Evolutionary conservation across 129 eudicot species (phyloP), one percentile per base, ranked within the genome.

Genomic region (Centella asiatica): DNA sequence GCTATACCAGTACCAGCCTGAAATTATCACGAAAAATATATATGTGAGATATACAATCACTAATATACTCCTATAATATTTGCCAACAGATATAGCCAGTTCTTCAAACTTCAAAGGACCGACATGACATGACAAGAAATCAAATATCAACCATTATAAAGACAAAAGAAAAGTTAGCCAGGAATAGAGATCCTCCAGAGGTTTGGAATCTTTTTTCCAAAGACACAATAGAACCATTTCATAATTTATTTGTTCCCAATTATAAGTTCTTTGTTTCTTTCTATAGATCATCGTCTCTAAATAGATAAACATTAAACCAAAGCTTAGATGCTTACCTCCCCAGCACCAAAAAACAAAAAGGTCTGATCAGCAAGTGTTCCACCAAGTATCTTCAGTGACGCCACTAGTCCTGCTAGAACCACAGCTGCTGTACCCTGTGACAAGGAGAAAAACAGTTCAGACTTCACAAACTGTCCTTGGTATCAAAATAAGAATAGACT

Each of bases 1-100:
- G 96, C 96, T 59, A 84, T 88, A 22, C 96, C 96, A 18, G 94
- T 88, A 9, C 96, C 94, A 37, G 96, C 94, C 96, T 88, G 81
- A 74, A 81, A 72, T 57, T 36, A 68, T 11, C 53, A 48, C n/a
- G n/a, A 48, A 69, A 56, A 29, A 74, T 25, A 64, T 10, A 62
- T 27, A 61, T 10, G 42, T 60, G 11, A 36, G 31, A 20, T 29
- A 10, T 57, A 13, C 15, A 73, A 39, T 6, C 60, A 40, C 20
- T 32, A 55, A 26, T 49, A 31, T 8, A 54, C 19, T 66, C 54
- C 39, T 67, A 33, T 37, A 2, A 37, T 60, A 25, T 22, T 19
- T 40, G 50, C 11, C n/a, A 37, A 24, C 31, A 42, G 1, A 13
- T 24, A 23, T 23, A 37, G 14, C 19, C 26, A 59, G 28, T 15